A percentile compares a stretch with the other conserved stretches of the same genome.
phyloP scores from a whole-genome alignment of 192 early-diverging fungal genomes.

The Paraglomus occultum region DNA sequence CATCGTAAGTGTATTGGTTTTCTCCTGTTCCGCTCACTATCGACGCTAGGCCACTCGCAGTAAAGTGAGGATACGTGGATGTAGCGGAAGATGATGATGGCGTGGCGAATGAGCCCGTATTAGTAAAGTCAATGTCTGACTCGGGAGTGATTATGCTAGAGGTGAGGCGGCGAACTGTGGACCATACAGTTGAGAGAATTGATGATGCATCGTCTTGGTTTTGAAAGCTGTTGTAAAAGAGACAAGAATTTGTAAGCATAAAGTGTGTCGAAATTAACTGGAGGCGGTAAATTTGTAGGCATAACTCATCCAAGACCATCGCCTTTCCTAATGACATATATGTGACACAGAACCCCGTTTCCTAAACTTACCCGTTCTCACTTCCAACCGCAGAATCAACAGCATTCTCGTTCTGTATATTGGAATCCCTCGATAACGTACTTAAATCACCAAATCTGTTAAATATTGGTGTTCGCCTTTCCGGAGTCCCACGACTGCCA shows the following conservation, averaged over 20 bases:
- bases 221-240: too few relatives aligned
- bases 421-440: too few relatives aligned
- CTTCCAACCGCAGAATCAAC: too few relatives aligned
- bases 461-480: too few relatives aligned
- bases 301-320: too few relatives aligned
- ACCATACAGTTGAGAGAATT: conserved; percentile 16
- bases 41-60: conserved; percentile 7
- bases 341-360: neutral
- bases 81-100: neutral
- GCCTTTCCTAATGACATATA: neutral
- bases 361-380: neutral
- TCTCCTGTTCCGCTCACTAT: conserved; percentile 19
- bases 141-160: conserved; percentile 6
- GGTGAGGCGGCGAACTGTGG: conserved; percentile 11
- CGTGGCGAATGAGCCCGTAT: neutral
- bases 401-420: too few relatives aligned
- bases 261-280: neutral
- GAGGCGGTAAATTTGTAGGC: neutral
- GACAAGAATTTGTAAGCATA: neutral
- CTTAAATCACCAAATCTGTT: too few relatives aligned
- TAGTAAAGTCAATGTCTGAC: neutral
- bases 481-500: too few relatives aligned
- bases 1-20: conserved; percentile 20
- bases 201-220: neutral
- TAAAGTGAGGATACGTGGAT: neutral